phyloP scores from a whole-genome alignment of 2,329 filamentous ascomycete genomes.

The Paecilomyces niveus region DNA sequence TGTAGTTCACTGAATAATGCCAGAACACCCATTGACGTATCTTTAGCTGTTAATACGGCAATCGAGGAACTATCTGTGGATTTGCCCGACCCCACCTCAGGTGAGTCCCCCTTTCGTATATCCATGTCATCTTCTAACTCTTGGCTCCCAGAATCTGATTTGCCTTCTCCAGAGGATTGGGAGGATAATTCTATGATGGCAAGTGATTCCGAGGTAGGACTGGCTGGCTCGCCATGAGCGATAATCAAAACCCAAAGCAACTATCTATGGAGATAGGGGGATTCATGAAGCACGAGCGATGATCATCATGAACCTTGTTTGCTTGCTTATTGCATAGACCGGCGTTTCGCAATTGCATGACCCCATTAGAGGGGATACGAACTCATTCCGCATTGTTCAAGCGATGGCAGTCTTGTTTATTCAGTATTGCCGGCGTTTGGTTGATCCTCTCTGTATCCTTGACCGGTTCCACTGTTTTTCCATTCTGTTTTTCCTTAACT shows the following conservation, averaged over 20 bases:
- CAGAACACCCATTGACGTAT: constrained; percentile 4
- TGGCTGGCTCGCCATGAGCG: constrained; percentile 28
- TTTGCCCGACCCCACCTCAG: constrained; percentile 31
- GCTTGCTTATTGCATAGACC: constrained; percentile 14
- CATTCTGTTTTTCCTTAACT: background rate
- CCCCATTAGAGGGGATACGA: background rate
- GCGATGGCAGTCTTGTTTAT: background rate
- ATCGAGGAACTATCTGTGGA: constrained; percentile 31
- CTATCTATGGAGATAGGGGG: background rate
- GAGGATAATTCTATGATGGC: constrained; percentile 34
- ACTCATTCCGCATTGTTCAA: background rate
- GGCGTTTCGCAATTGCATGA: constrained; percentile 13
- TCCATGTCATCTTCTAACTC: constrained; percentile 15
- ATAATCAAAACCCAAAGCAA: background rate
- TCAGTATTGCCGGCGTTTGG: background rate
- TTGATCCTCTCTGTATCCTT: background rate
- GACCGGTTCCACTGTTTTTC: background rate
- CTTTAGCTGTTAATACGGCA: constrained; percentile 21
- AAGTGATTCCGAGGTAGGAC: constrained; percentile 35
- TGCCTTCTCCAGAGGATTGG: constrained; percentile 35
- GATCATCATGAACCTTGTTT: constrained; percentile 14
- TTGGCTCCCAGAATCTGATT: constrained; percentile 29
- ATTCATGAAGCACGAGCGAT: constrained; percentile 18
- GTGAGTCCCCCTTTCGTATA: constrained; percentile 21
- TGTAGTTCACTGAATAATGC: background rate